Conservation (phyloP, 768 basidiomycete genomes). For the Lyophyllum semitale region DNA sequence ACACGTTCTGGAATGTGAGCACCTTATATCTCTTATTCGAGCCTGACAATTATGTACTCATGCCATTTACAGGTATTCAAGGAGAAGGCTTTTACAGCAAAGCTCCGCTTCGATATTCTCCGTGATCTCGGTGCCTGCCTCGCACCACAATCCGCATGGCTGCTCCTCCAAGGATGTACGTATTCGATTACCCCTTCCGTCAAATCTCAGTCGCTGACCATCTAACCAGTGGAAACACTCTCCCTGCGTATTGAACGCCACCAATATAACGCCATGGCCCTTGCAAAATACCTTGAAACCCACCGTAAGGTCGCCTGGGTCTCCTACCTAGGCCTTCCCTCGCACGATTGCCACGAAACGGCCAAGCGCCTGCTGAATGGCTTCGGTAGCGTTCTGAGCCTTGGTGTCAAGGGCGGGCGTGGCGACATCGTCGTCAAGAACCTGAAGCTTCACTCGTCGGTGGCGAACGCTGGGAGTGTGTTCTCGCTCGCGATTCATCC, state of each 20-base stretch:
- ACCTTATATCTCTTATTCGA: background rate
- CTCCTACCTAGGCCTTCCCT: conserved; percentile 57
- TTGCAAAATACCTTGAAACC: conserved; percentile 45
- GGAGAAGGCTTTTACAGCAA: conserved; percentile 19
- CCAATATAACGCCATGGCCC: conserved; percentile 51
- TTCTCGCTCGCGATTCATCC: conserved; percentile 69
- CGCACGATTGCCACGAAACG: conserved; percentile 50
- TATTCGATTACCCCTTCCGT: background rate
- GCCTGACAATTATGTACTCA: background rate
- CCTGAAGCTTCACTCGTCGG: conserved; percentile 36
- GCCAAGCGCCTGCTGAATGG: conserved; percentile 48
- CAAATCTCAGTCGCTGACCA: background rate
- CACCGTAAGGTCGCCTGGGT: conserved; percentile 66
- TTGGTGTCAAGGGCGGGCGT: conserved; percentile 54
- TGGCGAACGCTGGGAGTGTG: conserved; percentile 46
- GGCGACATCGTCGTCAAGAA: conserved; percentile 36
- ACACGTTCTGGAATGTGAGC: conserved; percentile 17
- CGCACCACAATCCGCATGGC: conserved; percentile 60
- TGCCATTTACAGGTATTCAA: conserved; percentile 12
- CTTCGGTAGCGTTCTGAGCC: conserved; percentile 64
- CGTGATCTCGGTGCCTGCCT: conserved; percentile 56
- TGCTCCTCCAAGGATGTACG: conserved; percentile 51
- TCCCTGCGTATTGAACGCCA: conserved; percentile 61
- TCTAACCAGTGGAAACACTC: conserved; percentile 52
- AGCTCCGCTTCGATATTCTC: conserved; percentile 49